These are phyloP conservation scores for Curvularia eragrostidis DNA, from an alignment of 2,329 filamentous ascomycete species.

Conservation along the genomic window DNA sequence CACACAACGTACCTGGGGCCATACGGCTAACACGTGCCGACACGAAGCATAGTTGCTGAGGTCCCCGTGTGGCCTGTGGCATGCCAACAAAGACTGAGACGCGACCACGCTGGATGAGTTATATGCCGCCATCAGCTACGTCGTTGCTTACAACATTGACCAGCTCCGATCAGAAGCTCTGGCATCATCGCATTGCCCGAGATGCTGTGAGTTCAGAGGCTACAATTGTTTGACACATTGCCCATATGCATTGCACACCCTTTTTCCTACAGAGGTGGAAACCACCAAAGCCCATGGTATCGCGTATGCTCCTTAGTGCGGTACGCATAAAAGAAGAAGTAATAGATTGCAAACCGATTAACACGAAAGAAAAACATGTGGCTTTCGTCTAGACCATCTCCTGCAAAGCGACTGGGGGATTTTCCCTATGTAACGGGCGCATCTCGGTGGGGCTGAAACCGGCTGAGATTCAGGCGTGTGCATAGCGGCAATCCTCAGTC, in stretches of 20 bases:
- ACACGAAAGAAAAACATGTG: neutral
- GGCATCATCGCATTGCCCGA: neutral
- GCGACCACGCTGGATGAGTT: neutral
- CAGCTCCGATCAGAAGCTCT: neutral
- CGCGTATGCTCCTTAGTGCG: neutral
- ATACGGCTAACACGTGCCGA: neutral
- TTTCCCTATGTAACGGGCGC: slow-evolving; percentile 7
- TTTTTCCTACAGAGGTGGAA: neutral
- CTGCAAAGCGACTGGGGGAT: neutral
- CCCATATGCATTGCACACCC: neutral
- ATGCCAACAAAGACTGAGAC: neutral
- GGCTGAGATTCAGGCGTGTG: slow-evolving; percentile 39
- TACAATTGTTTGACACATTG: neutral
- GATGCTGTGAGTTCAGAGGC: neutral
- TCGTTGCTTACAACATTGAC: neutral
- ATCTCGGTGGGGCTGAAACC: slow-evolving; percentile 40
- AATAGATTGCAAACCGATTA: neutral
- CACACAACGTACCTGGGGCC: neutral
- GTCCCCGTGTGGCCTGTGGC: neutral
- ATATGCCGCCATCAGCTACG: neutral
- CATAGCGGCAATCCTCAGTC: slow-evolving; percentile 35
- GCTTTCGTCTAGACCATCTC: slow-evolving; percentile 5
- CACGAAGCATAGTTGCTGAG: neutral
- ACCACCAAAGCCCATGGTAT: neutral
- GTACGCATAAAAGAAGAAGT: neutral